Evolutionary conservation across 1,284 basidiomycete genomes (phyloP), one percentile per base, ranked within the genome.

Genomic region (Marasmius sp.): DNA sequence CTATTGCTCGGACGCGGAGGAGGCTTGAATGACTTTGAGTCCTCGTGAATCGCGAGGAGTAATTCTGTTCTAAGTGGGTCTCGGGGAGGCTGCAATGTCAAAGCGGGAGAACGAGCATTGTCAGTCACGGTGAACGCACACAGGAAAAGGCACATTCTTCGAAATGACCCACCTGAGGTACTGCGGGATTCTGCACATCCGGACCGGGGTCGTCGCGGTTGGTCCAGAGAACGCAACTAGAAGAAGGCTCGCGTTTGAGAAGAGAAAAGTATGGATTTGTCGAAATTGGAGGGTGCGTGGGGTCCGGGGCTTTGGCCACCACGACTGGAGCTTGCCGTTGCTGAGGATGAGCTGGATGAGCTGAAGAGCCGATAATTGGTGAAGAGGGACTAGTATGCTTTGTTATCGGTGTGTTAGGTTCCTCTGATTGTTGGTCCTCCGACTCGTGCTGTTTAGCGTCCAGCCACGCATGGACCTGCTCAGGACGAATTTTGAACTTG

Each of bases 1-100:
- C 67, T 59, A 33, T 53, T 65, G 16, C 53, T 58, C 12, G 70
- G 71, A 11, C 57, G 53, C 12, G 16, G n/a, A 10, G 49, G 52
- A 5, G 58, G 47, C 22, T 22, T 38, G 20, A 48, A 60, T 47
- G 16, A 69, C 66, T 20, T 60, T 27, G n/a, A 68, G 63, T 12
- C 65, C 66, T 34, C 61, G 62, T 37, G 34, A 9, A 45, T 58
- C 18, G 39, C 43, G 47, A 58, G 45, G 11, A 38, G 45, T 47
- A 49, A 49, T 18, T 48, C 4, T n/a, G 57, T 22, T 37, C 43
- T 38, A 20, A 47, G 5, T 6, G 63, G 22, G 59, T 63, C 60
- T 53, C 47, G 33, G 12, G 34, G n/a, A 33, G 33, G 52, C 36
- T 54, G 36, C 9, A 54, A 18, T 34, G n/a, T 37, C 33, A 37